Evolutionary conservation across 2,329 filamentous ascomycete genomes (phyloP).

Genomic region (Periconia sp.): DNA sequence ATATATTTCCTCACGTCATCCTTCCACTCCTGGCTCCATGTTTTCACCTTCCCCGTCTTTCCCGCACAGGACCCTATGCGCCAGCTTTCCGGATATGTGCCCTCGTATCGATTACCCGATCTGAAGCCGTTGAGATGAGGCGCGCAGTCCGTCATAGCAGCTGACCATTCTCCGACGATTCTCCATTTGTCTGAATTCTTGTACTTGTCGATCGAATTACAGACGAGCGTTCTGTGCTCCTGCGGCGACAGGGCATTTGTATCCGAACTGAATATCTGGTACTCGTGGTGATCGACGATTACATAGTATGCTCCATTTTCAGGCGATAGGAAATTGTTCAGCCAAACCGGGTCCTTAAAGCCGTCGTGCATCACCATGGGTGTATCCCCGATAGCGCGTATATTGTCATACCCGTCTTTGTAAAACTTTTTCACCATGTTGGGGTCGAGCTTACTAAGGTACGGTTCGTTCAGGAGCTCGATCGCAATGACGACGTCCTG

Average conservation of each 20-base stretch:
- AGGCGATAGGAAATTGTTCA: conserved; percentile 65
- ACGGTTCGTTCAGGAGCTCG: conserved; percentile 63
- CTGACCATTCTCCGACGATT: conserved; percentile 71
- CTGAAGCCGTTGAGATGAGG: conserved; percentile 51
- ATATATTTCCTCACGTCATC: conserved; percentile 58
- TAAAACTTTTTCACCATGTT: conserved; percentile 60
- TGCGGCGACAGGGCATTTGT: conserved; percentile 56
- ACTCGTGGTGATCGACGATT: conserved; percentile 72
- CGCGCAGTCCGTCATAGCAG: conserved; percentile 67
- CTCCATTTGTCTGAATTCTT: conserved; percentile 66
- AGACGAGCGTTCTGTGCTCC: conserved; percentile 63
- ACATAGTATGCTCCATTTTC: conserved; percentile 59
- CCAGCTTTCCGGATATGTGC: conserved; percentile 55
- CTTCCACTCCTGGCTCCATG: conserved; percentile 54
- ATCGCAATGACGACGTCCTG: conserved; percentile 66
- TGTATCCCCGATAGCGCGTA: conserved; percentile 53
- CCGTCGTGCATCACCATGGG: conserved; percentile 65
- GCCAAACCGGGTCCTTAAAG: conserved; percentile 59
- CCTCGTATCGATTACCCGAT: conserved; percentile 66
- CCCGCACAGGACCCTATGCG: conserved; percentile 61
- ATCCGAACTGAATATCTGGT: conserved; percentile 65
- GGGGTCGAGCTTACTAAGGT: conserved; percentile 49
- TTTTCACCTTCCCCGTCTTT: conserved; percentile 56
- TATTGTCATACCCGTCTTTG: conserved; percentile 59
- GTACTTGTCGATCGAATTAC: conserved; percentile 58